Evolutionary conservation across 2,329 filamentous ascomycete genomes (phyloP), one percentile per base, ranked within the genome.

Genomic region (Talaromyces marneffei): DNA sequence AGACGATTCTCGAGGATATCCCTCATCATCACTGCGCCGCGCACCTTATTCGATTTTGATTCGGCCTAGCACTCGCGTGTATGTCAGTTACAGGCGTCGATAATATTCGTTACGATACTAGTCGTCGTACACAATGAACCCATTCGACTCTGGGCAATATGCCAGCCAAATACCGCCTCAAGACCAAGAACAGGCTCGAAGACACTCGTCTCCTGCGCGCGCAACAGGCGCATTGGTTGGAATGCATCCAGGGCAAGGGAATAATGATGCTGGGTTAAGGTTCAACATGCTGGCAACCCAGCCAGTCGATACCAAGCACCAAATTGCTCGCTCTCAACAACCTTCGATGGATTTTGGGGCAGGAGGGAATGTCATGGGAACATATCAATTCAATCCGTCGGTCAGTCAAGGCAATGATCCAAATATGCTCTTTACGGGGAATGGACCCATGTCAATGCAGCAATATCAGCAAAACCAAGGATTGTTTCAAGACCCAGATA

Each of bases 341-440:
- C 3, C 50, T 18, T 37, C 58, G 8, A 55, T 60, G 50, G 37
- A 31, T 35, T 55, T 37, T 12, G 58, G 39, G 40, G 48, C 31
- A 1, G 35, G 35, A 20, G 54, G 48, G 14, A 50, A 62, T 42
- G 40, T 44, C 50, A 39, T 53, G 40, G 55, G 29, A 40, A 33
- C 40, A n/a, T 62, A 62, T 40, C 55, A 59, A 42, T 62, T 62
- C 20, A 52, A 53, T 29, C 48, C 55, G 14, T 48, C 54, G 27
- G 33, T 39, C 20, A 39, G 29, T 29, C 48, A 55, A 10, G 42
- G 29, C 31, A 53, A n/a, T 33, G 42, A 55, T 16, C n/a, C 46
- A 16, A 55, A 27, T 48, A 25, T 44, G 14, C 37, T 59, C 18
- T 54, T 54, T 9, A 37, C 56, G 27, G 48, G 44, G 9, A 62